These are phyloP conservation scores for Lipomyces starkeyi DNA, from an alignment of 805 yeast species.

Conservation along the genomic window DNA sequence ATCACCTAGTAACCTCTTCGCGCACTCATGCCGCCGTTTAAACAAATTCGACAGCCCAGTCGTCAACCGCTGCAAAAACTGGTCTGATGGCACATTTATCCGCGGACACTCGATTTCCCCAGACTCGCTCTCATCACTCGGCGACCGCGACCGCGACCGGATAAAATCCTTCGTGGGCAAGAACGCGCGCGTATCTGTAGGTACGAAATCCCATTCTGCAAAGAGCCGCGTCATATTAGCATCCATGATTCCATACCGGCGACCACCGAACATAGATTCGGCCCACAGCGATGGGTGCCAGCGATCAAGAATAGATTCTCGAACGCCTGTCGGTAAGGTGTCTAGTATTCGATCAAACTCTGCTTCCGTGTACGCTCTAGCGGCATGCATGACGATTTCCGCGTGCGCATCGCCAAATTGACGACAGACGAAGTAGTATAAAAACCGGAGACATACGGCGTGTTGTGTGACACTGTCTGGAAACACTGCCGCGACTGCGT, in stretches of 20 bases:
- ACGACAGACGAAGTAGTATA: constrained; percentile 15
- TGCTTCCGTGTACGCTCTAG: constrained; percentile 16
- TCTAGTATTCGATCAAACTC: constrained; percentile 15
- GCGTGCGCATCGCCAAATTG: constrained; percentile 13
- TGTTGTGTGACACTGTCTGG: constrained; percentile 21
- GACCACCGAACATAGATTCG: constrained; percentile 21
- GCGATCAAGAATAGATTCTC: constrained; percentile 15
- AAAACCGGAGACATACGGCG: constrained; percentile 21
- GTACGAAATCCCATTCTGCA: constrained; percentile 21
- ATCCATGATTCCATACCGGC: constrained; percentile 22
- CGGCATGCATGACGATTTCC: constrained; percentile 19
- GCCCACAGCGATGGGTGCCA: constrained; percentile 29
- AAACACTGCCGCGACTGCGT: constrained; percentile 18
- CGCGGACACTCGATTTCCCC: constrained; percentile 12
- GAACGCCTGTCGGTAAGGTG: constrained; percentile 8
- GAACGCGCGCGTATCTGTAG: too few relatives aligned
- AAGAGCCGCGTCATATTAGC: constrained; percentile 15
- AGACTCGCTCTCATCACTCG: too few relatives aligned
- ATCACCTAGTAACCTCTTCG: neutral
- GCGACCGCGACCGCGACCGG: too few relatives aligned
- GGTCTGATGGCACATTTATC: constrained; percentile 23
- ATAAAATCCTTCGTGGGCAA: too few relatives aligned
- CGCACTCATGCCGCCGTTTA: constrained; percentile 5
- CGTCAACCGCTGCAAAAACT: constrained; percentile 18
- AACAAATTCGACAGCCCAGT: constrained; percentile 22